Evolutionary conservation across 768 basidiomycete species (phyloP).

Genomic region (Harrya chromipes): DNA sequence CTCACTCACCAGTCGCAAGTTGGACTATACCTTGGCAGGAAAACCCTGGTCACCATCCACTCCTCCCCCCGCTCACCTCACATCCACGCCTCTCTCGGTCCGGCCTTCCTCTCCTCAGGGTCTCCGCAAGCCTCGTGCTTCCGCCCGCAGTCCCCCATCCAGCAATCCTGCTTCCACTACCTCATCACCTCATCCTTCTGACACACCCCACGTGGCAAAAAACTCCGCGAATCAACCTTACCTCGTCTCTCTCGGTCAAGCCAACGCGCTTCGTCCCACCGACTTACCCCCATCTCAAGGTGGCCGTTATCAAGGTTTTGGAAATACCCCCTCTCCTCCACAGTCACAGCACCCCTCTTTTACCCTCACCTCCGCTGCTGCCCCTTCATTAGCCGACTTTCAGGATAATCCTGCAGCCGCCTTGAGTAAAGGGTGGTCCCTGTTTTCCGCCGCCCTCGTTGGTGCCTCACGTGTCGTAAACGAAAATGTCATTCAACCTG

Average conservation of each 20-base stretch:
- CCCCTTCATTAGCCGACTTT: conserved; percentile 76
- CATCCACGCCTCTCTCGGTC: conserved; percentile 41
- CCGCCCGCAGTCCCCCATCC: conserved; percentile 50
- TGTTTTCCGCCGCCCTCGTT: conserved; percentile 83
- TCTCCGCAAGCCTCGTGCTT: conserved; percentile 83
- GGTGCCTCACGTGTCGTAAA: conserved; percentile 77
- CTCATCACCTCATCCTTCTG: conserved; percentile 49
- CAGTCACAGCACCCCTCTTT: conserved; percentile 61
- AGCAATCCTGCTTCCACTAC: conserved; percentile 53
- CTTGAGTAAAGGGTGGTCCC: conserved; percentile 90
- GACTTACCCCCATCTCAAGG: conserved; percentile 92
- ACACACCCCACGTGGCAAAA: conserved; percentile 44
- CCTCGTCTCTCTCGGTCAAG: conserved; percentile 78
- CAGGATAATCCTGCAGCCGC: conserved; percentile 86
- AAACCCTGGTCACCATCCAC: conserved; percentile 76
- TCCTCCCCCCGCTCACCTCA: conserved; percentile 50
- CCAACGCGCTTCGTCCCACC: conserved; percentile 74
- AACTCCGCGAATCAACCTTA: conserved; percentile 84
- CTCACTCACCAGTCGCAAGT: conserved; percentile 44
- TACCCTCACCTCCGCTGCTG: conserved; percentile 72
- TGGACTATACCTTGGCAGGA: conserved; percentile 73
- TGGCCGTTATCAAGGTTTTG: conserved; percentile 91
- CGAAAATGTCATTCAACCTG: conserved; percentile 89
- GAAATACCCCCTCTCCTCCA: conserved; percentile 69
- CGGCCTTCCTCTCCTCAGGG: conserved; percentile 76